Conservation (phyloP, 2,329 filamentous ascomycete species). For the Lojkania enalia region DNA sequence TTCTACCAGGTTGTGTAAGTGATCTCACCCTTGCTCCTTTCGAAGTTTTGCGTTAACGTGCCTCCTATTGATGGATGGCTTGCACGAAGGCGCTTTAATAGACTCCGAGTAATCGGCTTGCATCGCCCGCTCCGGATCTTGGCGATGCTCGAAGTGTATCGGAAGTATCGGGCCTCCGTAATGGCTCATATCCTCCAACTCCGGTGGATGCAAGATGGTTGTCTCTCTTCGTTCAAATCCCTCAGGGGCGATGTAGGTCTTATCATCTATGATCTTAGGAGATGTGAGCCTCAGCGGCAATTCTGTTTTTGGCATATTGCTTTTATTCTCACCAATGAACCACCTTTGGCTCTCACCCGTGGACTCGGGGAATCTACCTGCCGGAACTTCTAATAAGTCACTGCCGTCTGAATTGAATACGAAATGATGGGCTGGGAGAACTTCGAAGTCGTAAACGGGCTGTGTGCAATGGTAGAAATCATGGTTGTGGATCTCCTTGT, state of each 20-base stretch:
- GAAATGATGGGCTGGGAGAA: slow-evolving; percentile 58
- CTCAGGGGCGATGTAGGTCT: slow-evolving; percentile 44
- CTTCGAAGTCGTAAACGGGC: slow-evolving; percentile 58
- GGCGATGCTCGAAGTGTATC: slow-evolving; percentile 27
- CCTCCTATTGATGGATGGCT: too few relatives aligned
- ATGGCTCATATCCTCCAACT: slow-evolving; percentile 38
- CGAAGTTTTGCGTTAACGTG: too few relatives aligned
- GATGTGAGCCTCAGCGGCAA: slow-evolving; percentile 27
- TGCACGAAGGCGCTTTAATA: too few relatives aligned
- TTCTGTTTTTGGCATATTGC: slow-evolving; percentile 4
- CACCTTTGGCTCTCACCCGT: slow-evolving; percentile 33
- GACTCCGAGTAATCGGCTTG: too few relatives aligned
- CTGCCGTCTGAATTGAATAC: slow-evolving; percentile 40
- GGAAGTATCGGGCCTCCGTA: slow-evolving; percentile 33
- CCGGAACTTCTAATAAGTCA: slow-evolving; percentile 51
- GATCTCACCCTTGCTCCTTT: too few relatives aligned
- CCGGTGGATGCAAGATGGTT: slow-evolving; percentile 52
- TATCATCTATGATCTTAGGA: slow-evolving; percentile 47
- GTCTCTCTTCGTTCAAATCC: slow-evolving; percentile 49
- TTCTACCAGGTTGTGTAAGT: too few relatives aligned
- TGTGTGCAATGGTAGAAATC: slow-evolving; percentile 57
- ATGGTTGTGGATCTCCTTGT: slow-evolving; percentile 59
- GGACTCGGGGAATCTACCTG: slow-evolving; percentile 44
- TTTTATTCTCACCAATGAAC: slow-evolving; percentile 24
- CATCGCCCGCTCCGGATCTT: not conserved